Evolutionary conservation across 2,329 filamentous ascomycete genomes (phyloP), one percentile per base, ranked within the genome.

Genomic region (Westerdykella aurantiaca): DNA sequence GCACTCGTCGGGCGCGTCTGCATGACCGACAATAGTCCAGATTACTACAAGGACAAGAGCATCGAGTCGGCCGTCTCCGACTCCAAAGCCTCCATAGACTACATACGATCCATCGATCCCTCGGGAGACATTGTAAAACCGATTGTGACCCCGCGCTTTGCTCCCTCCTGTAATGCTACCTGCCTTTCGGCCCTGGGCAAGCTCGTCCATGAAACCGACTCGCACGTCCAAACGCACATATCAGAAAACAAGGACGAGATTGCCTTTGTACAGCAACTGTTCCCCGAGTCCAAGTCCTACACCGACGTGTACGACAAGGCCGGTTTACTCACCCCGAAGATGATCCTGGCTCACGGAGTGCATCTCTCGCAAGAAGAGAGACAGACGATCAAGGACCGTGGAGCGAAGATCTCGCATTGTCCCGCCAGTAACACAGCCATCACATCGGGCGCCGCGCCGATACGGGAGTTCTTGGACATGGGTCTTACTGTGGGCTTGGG

Each of bases 1-100:
- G 93, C 93, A 6, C 86, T 97, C 52, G 80, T 98, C 34, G 93
- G 93, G 25, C 78, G 93, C 34, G 87, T 94, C n/a, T 96, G 90
- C 73, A 97, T 98, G 93, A 88, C 97, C 65, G 55, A 52, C 34
- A 77, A 78, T 23, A 41, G 52, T 9, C 90, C 90, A 0, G 76
- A 78, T 1, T 86, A 84, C 71, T 97, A 97, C 70, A 77, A 82
- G 17, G 93, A 98, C 63, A 78, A 78, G 45, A 81, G 78, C 13
- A 68, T 81, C 0, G 77, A 78, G 2, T 71, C 75, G 18, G 76
- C 81, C 0, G 82, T 94, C 39, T 70, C 71, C 2, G 65, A 65
- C 23, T 68, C 68, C 7, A 55, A 60, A 53, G 68, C 63, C 4
- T 69, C 61, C 40, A 72, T 75, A 43, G 64, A 68, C 2, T 81